Evolutionary conservation across 2,329 filamentous ascomycete species (phyloP).

Genomic region (Aschersonia sp.): DNA sequence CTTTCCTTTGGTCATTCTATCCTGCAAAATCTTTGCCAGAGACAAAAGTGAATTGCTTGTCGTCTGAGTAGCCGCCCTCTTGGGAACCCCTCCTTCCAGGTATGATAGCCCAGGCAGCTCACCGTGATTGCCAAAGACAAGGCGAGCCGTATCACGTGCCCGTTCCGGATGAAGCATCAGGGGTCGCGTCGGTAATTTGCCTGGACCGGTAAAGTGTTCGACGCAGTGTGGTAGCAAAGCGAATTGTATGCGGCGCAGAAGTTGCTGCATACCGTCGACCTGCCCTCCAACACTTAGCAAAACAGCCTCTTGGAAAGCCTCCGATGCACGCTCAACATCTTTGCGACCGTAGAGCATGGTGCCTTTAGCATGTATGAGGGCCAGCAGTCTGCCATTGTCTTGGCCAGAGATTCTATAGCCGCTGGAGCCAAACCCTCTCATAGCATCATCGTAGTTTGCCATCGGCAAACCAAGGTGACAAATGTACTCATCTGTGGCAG

Average conservation of each 20-base stretch:
- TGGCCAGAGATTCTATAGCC: conserved; percentile 73
- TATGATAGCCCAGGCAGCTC: conserved; percentile 67
- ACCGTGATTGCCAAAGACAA: conserved; percentile 66
- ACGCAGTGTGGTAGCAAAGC: conserved; percentile 38
- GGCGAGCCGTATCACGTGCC: conserved; percentile 66
- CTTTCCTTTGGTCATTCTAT: conserved; percentile 71
- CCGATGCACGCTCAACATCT: conserved; percentile 65
- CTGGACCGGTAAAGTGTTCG: conserved; percentile 4
- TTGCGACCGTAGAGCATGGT: conserved; percentile 92
- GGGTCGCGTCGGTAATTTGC: conserved; percentile 24
- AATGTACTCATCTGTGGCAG: no score
- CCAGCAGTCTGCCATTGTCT: conserved; percentile 85
- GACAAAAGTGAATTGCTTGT: conserved; percentile 93
- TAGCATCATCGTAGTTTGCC: conserved; percentile 1
- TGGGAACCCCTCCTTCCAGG: conserved; percentile 55
- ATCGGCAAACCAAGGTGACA: neutral
- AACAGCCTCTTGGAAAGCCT: conserved; percentile 89
- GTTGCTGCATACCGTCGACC: conserved; percentile 55
- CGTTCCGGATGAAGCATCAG: conserved; percentile 71
- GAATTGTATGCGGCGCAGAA: conserved; percentile 65
- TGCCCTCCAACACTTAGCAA: conserved; percentile 68
- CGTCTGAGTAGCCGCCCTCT: conserved; percentile 73
- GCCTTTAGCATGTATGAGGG: conserved; percentile 94
- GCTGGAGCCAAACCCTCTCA: conserved; percentile 19
- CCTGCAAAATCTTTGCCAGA: conserved; percentile 93